These are phyloP conservation scores for Paracamarosporium sp. DNA, from an alignment of 2,329 filamentous ascomycete genomes.

Conservation along the genomic window DNA sequence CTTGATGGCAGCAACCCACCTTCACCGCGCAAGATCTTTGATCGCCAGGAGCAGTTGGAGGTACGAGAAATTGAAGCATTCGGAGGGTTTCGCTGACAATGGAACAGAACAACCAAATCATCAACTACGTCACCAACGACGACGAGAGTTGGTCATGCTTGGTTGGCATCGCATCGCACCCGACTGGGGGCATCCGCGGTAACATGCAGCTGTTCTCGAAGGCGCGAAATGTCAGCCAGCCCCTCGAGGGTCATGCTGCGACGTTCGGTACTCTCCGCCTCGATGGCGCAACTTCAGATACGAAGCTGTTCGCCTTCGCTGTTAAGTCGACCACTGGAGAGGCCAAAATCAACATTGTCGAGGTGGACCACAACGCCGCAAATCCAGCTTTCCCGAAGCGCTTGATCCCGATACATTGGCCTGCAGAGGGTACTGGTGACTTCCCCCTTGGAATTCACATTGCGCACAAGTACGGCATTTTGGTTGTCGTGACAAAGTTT, in stretches of 20 bases:
- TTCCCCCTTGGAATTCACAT: conserved; percentile 99
- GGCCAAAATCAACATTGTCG: conserved; percentile 95
- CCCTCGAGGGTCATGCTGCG: conserved; percentile 96
- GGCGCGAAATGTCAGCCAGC: conserved; percentile 95
- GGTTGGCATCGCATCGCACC: conserved; percentile 92
- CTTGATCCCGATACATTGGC: conserved; percentile 97
- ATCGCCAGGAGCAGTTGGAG: conserved; percentile 87
- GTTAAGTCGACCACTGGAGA: conserved; percentile 82
- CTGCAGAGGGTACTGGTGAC: conserved; percentile 91
- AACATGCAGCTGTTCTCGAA: conserved; percentile 97
- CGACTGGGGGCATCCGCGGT: conserved; percentile 90
- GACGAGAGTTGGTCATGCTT: conserved; percentile 99
- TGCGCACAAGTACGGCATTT: conserved; percentile 93
- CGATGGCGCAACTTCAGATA: conserved; percentile 87
- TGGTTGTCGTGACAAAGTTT: conserved; percentile 98
- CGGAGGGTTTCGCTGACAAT: conserved; percentile 11
- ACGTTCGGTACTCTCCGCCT: conserved; percentile 89
- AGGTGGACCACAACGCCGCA: conserved; percentile 89
- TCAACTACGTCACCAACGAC: conserved; percentile 96
- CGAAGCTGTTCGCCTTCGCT: conserved; percentile 96
- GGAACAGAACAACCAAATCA: conserved; percentile 89
- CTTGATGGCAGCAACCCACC: conserved; percentile 80
- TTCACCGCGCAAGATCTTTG: conserved; percentile 85
- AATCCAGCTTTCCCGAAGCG: conserved; percentile 95
- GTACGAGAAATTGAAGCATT: conserved; percentile 59